Evolutionary conservation across 176 grass and related monocot genomes (phyloP).

Genomic region (Calamus simplicifolius): DNA sequence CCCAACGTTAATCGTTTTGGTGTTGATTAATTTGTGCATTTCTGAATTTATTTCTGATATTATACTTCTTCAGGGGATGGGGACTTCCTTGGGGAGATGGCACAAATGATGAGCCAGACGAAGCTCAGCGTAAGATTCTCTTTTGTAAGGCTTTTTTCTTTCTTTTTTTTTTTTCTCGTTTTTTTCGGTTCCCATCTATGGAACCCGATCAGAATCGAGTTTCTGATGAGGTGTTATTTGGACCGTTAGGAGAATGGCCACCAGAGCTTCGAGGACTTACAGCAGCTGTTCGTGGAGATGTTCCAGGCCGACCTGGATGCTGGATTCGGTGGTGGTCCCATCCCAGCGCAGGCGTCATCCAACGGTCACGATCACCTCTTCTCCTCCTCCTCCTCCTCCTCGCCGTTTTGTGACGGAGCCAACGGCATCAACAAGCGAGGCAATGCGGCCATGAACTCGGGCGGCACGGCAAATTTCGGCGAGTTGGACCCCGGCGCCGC

Average conservation of each 20-base stretch:
- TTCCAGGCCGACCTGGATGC: conserved; percentile 70
- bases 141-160: neutral
- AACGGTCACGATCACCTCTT: conserved; percentile 1
- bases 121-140: conserved; percentile 41
- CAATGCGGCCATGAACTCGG: conserved; percentile 48
- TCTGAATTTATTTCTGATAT: no score
- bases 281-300: conserved; percentile 81
- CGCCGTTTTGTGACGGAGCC: conserved; percentile 18
- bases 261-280: conserved; percentile 85
- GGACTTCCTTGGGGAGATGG: conserved; percentile 87
- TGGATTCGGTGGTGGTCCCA: conserved; percentile 34
- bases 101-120: conserved; percentile 91
- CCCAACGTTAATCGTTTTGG: no score
- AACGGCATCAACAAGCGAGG: conserved; percentile 52
- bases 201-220: conserved; percentile 23
- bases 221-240: conserved; percentile 5
- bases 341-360: neutral
- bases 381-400: conserved; percentile 6
- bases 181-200: conserved; percentile 12
- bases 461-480: conserved; percentile 31
- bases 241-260: conserved; percentile 37
- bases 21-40: no score
- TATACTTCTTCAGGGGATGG: conserved; percentile 58
- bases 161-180: no score
- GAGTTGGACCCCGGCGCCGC: conserved; percentile 8